Evolutionary conservation across 208 protist species (phyloP), one percentile per base, ranked within the genome.

Genomic region (Leishmania braziliensis): DNA sequence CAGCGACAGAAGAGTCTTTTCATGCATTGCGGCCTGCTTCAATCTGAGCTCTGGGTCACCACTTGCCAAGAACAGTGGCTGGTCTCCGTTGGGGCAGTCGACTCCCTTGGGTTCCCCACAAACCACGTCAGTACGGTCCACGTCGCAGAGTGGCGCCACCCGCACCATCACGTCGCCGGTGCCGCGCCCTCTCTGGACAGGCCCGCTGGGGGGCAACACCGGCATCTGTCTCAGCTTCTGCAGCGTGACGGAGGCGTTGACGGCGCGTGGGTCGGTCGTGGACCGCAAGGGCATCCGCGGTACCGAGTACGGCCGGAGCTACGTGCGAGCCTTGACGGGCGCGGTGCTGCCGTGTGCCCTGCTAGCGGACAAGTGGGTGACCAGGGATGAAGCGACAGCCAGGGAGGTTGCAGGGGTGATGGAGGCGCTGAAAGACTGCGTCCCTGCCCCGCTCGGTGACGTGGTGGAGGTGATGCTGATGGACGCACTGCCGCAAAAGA

Each of bases 401-500:
- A 43, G 73, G 53, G 83, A 75, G 50, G 62, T 84, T 43, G 66
- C 75, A 16, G 58, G 74, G n/a, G 65, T 87, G 8, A 43, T 82
- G 66, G 50, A 39, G 56, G 82, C 73, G 4, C 75, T 90, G n/a
- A 70, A 86, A 54, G 63, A 9, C 20, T 72, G 68, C 43, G 62
- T 84, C 58, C 75, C 79, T 5, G 54, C 82, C 4, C 84, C 84
- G 20, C 75, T 95, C 50, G 46, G 54, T 56, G 76, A 82, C 16
- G 83, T 95, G 20, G 50, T 95, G 56, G 53, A 69, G 71, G 78
- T 86, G 60, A 89, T 91, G 80, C 58, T 93, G 68, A 85, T 75
- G 76, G 91, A 95, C 36, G 85, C 89, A 26, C 77, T 88, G 23
- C 75, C 81, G 6, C 85, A 84, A 12, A 77, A 82, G 46, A 71